A percentile compares a stretch with the other conserved stretches of the same genome.
phyloP scores from a whole-genome alignment of 345 rosid species.

The Arabidopsis suecica region DNA sequence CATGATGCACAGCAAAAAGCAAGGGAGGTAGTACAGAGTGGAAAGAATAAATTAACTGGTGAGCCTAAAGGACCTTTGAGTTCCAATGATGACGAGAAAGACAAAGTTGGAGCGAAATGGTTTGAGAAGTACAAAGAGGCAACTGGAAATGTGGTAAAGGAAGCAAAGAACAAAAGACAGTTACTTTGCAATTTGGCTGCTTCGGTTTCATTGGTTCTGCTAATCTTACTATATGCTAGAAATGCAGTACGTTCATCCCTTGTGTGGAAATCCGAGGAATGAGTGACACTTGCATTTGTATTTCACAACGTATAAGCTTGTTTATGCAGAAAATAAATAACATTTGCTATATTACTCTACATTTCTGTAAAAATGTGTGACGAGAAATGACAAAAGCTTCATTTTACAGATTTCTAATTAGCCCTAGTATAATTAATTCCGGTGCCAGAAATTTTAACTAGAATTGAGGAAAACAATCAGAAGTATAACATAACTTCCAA shows the following conservation, averaged over 20 bases:
- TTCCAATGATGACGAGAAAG: conserved; percentile 42
- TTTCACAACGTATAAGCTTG: conserved; percentile 35
- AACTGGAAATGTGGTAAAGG: conserved; percentile 45
- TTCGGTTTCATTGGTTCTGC: conserved; percentile 41
- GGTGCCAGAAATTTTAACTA: conserved; percentile 9
- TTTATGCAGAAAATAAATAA: conserved; percentile 32
- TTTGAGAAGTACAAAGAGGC: conserved; percentile 46
- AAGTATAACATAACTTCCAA: conserved; percentile 6
- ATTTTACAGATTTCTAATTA: conserved; percentile 17
- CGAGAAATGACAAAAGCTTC: conserved; percentile 10
- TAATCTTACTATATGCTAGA: conserved; percentile 44
- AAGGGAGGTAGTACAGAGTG: conserved; percentile 17
- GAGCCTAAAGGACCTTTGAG: conserved; percentile 39
- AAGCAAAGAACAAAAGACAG: conserved; percentile 45
- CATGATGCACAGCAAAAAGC: conserved; percentile 35
- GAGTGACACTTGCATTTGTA: conserved; percentile 14
- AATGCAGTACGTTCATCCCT: conserved; percentile 45
- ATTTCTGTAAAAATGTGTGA: conserved; percentile 12
- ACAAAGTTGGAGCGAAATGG: conserved; percentile 44
- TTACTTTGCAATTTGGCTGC: conserved; percentile 47
- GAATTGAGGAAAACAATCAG: conserved; percentile 21
- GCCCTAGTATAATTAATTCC: conserved; percentile 7
- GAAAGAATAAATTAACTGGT: background rate
- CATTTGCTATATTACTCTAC: conserved; percentile 10
- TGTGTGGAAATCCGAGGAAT: conserved; percentile 39